phyloP scores from a whole-genome alignment of 2,329 filamentous ascomycete genomes.

The Ophiocordyceps polyrhachis-furcata region DNA sequence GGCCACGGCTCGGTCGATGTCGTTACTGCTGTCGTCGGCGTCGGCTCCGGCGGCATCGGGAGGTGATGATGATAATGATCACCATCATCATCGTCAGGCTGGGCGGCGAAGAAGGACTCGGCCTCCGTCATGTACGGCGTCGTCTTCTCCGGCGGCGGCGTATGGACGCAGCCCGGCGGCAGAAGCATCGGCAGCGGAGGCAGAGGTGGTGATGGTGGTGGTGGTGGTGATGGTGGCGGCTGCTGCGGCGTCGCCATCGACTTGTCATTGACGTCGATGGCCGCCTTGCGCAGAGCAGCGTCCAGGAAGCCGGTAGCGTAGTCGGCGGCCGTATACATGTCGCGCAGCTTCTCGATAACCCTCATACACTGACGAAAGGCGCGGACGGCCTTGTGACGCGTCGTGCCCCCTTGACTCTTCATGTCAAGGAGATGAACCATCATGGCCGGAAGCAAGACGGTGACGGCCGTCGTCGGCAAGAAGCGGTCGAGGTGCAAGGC shows the following conservation, averaged over 20 bases:
- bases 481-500: conserved; percentile 54
- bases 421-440: conserved; percentile 89
- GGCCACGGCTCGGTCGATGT: conserved; percentile 4
- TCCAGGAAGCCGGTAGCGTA: conserved; percentile 93
- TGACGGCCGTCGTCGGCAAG: conserved; percentile 77
- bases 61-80: no score
- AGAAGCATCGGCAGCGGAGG: conserved; percentile 13
- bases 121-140: conserved; percentile 22
- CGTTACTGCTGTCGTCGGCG: no score
- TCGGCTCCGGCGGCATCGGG: no score
- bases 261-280: conserved; percentile 39
- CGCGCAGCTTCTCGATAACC: conserved; percentile 70
- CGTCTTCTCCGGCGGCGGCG: conserved; percentile 33
- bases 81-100: no score
- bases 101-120: conserved; percentile 18
- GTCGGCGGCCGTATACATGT: conserved; percentile 86
- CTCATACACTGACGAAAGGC: conserved; percentile 87
- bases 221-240: no score
- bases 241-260: conserved; percentile 17
- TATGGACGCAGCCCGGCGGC: conserved; percentile 16
- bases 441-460: conserved; percentile 76
- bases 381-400: conserved; percentile 52
- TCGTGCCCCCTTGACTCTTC: conserved; percentile 58
- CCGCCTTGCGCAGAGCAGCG: conserved; percentile 72
- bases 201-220: conserved; percentile 10